Conservation (phyloP, 169 alveolate species). For the Cyclospora cayetanensis region DNA sequence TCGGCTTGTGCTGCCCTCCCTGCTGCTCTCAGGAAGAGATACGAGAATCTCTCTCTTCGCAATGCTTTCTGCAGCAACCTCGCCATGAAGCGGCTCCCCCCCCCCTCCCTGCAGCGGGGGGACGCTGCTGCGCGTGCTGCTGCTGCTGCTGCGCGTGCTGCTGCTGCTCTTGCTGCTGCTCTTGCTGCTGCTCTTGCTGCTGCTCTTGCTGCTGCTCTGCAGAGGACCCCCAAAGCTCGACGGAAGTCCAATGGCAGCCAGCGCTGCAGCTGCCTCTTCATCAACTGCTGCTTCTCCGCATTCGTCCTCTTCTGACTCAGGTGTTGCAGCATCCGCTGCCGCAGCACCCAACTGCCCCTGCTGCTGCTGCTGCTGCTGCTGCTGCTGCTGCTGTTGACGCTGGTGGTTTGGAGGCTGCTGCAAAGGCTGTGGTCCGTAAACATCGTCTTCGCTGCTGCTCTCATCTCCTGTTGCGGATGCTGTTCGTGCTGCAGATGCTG, state of each 20-base stretch:
- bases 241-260: not conserved
- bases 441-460: constrained; percentile 20
- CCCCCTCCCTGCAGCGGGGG: no score
- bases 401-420: no score
- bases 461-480: not conserved
- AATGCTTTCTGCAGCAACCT: no score
- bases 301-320: not conserved
- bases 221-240: not conserved
- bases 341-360: not conserved
- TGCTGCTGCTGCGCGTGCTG: constrained; percentile 26
- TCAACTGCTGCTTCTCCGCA: not conserved
- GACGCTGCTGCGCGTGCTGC: not conserved
- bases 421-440: not conserved
- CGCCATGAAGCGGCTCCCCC: no score
- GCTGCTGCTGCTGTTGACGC: no score
- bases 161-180: not conserved
- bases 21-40: not conserved
- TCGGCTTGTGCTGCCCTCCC: not conserved
- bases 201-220: not conserved
- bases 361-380: not conserved
- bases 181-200: not conserved
- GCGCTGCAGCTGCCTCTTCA: not conserved
- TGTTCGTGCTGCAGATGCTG: not conserved
- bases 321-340: not conserved
- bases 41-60: not conserved